phyloP scores from a whole-genome alignment of 2,329 filamentous ascomycete genomes.

The Gliomastix tumulicola region DNA sequence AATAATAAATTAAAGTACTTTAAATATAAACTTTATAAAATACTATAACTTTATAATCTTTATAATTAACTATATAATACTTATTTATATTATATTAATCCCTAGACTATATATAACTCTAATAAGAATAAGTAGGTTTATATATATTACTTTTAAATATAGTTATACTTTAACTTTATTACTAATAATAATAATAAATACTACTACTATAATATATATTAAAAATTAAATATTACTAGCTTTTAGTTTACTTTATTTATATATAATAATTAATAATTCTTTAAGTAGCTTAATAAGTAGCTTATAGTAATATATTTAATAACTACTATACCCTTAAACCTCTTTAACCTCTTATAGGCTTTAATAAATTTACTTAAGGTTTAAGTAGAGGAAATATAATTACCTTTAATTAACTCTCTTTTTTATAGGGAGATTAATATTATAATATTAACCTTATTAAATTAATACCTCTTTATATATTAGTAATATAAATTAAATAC shows the following conservation, averaged over 20 bases:
- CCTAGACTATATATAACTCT: no score
- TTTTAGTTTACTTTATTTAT: not conserved
- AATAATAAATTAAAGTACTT: not conserved
- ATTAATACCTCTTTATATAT: not conserved
- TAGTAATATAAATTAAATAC: not conserved
- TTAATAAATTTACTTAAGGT: no score
- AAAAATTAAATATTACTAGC: not conserved
- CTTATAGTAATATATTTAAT: not conserved
- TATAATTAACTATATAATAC: not conserved
- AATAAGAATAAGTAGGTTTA: not conserved
- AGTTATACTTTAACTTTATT: not conserved
- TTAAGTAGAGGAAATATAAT: no score
- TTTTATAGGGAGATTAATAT: no score
- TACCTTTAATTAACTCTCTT: no score
- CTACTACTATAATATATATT: not conserved
- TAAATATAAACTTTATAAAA: not conserved
- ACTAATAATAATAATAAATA: not conserved
- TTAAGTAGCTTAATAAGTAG: not conserved
- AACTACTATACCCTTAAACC: no score
- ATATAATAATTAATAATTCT: not conserved
- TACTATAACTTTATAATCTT: not conserved
- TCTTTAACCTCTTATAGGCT: not conserved
- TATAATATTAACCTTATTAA: no score
- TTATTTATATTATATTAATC: not conserved
- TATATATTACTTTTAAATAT: constrained; percentile 1